Percentiles rank a stretch among this genome's conserved stretches.
These are phyloP conservation scores for Venturiaceae sp. DNA, from an alignment of 2,329 filamentous ascomycete species.

Conservation along the genomic window DNA sequence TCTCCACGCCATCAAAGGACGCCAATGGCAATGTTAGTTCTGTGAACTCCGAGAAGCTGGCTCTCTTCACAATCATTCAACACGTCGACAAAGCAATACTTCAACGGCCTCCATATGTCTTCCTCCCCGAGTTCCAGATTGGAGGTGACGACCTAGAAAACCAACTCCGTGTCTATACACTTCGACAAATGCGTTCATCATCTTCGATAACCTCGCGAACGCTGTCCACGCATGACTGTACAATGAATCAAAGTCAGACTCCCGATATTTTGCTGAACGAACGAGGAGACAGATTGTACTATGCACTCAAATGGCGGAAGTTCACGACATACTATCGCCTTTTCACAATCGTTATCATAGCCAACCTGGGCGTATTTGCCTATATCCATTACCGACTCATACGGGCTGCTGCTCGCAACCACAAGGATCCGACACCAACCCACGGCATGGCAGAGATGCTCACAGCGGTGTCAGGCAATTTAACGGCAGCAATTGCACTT, in stretches of 20 bases:
- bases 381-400: conserved; percentile 8
- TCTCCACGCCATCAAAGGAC: background rate
- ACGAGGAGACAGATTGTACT: background rate
- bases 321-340: conserved; percentile 21
- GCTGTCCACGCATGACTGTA: background rate
- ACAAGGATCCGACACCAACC: conserved; percentile 9
- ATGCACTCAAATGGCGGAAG: background rate
- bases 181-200: background rate
- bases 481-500: conserved; percentile 18
- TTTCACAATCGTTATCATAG: conserved; percentile 30
- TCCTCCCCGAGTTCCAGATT: background rate
- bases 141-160: background rate
- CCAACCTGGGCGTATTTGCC: conserved; percentile 23
- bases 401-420: background rate
- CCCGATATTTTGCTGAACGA: background rate
- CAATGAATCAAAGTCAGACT: too few species aligned
- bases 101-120: background rate
- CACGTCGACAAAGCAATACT: background rate
- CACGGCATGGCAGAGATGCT: conserved; percentile 15
- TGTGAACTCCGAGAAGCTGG: background rate
- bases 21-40: background rate
- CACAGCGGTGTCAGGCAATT: conserved; percentile 23
- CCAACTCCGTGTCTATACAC: background rate
- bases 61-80: background rate
- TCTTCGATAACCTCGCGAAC: background rate